phyloP scores from a whole-genome alignment of 106 monocot genomes.

The Apostasia shenzhenica region DNA sequence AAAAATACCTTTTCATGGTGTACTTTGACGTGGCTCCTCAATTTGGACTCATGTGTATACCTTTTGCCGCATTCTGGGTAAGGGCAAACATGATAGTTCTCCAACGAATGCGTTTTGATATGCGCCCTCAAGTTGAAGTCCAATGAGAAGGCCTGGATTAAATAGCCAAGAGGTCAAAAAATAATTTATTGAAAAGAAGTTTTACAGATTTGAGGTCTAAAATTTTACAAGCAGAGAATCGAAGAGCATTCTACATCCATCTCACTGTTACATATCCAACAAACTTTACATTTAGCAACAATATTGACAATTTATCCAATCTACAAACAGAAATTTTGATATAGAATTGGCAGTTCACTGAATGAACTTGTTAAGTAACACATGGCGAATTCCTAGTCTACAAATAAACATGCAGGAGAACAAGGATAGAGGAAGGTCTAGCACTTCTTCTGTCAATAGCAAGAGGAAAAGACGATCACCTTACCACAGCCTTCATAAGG shows the following conservation, averaged over 20 bases:
- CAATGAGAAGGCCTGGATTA: slow-evolving; percentile 83
- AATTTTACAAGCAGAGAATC: no score
- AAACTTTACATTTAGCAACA: no score
- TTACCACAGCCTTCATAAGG: slow-evolving; percentile 70
- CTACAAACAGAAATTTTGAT: not conserved
- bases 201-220: no score
- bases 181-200: not conserved
- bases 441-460: not conserved
- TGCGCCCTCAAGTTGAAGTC: slow-evolving; percentile 89
- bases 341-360: not conserved
- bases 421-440: not conserved
- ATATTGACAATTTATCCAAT: no score
- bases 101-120: slow-evolving; percentile 76
- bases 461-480: slow-evolving; percentile 22
- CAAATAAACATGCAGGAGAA: no score
- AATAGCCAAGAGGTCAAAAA: slow-evolving; percentile 2
- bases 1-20: slow-evolving; percentile 77
- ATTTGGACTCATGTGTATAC: slow-evolving; percentile 80
- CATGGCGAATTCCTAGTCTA: no score
- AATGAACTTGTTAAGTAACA: not conserved
- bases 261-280: no score
- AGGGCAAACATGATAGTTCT: slow-evolving; percentile 87
- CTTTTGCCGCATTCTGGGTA: slow-evolving; percentile 78
- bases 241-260: no score
- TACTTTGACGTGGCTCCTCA: slow-evolving; percentile 69